Evolutionary conservation across 768 basidiomycete species (phyloP), one percentile per base, ranked within the genome.

Genomic region (Termitomyces sp.): DNA sequence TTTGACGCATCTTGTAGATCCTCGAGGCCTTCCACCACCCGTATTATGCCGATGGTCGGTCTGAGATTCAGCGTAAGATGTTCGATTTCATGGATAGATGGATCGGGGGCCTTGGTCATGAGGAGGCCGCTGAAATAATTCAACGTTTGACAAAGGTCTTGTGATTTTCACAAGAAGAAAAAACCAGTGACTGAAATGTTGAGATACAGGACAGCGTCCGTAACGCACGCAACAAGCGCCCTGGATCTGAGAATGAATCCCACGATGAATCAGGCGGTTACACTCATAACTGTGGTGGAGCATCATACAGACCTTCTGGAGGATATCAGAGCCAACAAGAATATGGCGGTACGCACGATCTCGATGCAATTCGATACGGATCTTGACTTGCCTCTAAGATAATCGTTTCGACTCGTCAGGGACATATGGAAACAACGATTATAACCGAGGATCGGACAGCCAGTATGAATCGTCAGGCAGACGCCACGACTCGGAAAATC

Each of bases 1-100:
- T 28, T 5, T 28, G 20, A 41, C 26, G 43, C 11, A 33, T 54
- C n/a, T 33, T 3, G 16, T 32, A 78, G 79, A 79, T 86, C 57
- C 74, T 87, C 4, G 77, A 85, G 61, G 82, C 84, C 5, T 85
- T 88, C 75, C 85, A 88, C 65, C 87, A 87, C 65, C 86, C 86
- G 7, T 86, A 83, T 67, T 88, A 83, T 67, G 80, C 79, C 47
- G 75, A 70, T 41, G 80, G 81, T 4, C 67, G 67, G 30, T 84
- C 82, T 16, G 67, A 71, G 35, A 80, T 87, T 55, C 86, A 88
- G 68, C 64, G 76, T 54, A 74, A 75, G 51, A 88, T 88, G 86
- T 82, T 82, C 61, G 75, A 80, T 48, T 71, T 72, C 48, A 71
- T 86, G 74, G 67, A 81, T 65, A 69, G 69, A 50, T 86, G 85